Base-by-base conservation (phyloP, 495 filamentous ascomycete species). In the Talaromyces ruber region DNA sequence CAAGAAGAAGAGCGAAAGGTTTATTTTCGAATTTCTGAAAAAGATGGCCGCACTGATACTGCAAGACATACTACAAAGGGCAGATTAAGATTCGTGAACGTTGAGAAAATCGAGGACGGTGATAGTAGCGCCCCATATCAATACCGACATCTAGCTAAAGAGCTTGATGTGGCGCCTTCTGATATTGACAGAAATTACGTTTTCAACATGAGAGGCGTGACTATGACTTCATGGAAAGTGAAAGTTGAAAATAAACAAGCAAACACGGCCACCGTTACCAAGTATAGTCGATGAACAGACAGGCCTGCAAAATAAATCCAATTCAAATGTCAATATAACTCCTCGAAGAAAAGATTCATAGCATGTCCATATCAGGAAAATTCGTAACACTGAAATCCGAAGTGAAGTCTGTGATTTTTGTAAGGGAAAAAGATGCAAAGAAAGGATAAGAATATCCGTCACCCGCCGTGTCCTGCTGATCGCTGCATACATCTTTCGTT, bases 171-270 rank as follows among this genome's bases (percentile, higher is more conserved):
- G 1, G n/a, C 24, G 1, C 29, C 54, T 7, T n/a, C 12, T 25
- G 16, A 29, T 16, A 22, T 18, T 29, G 51, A 5, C 0, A 63
- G 63, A 34, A 62, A 66, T 6, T 76, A 74, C 64, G 61, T 50
- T 7, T 76, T 77, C 53, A 59, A 68, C 22, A 65, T 76, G n/a
- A 55, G 69, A 22, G 71, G 74, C 0, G 74, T 78, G 50, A 66
- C 68, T 0, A 72, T 78, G 8, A 29, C 47, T 0, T 63, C 56
- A 2, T 78, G 75, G 75, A 61, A 70, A 37, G 59, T 26, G 28
- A 59, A 12, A 7, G 18, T 45, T 6, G 16, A 34, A 24, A 14
- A 34, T 34, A 30, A 34, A 54, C 11, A n/a, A 14, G n/a, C 24
- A 14, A 54, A 54, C 9, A 54, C 51, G 16, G 51, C 26, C 11